Evolutionary conservation across 2,329 filamentous ascomycete genomes (phyloP).

Genomic region (Penicillium brevicompactum): DNA sequence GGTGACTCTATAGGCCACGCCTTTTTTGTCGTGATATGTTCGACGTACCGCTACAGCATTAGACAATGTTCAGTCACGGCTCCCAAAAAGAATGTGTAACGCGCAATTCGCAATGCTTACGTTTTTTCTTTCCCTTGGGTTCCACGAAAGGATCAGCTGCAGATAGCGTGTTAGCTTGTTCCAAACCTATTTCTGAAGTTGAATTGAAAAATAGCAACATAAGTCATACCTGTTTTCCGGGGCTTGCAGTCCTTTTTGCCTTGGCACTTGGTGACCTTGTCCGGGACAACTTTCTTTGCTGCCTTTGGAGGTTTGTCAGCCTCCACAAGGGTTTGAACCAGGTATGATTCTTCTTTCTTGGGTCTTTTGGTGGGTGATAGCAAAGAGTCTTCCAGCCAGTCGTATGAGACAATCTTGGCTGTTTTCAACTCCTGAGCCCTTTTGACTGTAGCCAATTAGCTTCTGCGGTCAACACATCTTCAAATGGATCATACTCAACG

Average conservation of each 20-base stretch:
- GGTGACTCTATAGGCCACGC: conserved; percentile 65
- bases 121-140: conserved; percentile 54
- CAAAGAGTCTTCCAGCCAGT: conserved; percentile 52
- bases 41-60: conserved; percentile 37
- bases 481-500: conserved; percentile 37
- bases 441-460: conserved; percentile 39
- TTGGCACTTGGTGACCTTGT: neutral
- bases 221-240: neutral
- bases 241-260: neutral
- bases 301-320: conserved; percentile 21
- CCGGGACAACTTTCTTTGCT: neutral
- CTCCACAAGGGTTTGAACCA: conserved; percentile 41
- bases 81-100: no score
- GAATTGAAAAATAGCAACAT: neutral
- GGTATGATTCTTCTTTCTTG: conserved; percentile 36
- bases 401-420: conserved; percentile 49
- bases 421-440: conserved; percentile 40
- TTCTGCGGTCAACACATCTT: neutral
- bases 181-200: no score
- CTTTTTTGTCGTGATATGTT: conserved; percentile 62
- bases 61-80: neutral
- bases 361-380: conserved; percentile 36
- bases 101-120: neutral
- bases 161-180: conserved; percentile 6
- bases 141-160: conserved; percentile 5